Base-by-base conservation (phyloP, 495 filamentous ascomycete species). In the Xylaria castorea region DNA sequence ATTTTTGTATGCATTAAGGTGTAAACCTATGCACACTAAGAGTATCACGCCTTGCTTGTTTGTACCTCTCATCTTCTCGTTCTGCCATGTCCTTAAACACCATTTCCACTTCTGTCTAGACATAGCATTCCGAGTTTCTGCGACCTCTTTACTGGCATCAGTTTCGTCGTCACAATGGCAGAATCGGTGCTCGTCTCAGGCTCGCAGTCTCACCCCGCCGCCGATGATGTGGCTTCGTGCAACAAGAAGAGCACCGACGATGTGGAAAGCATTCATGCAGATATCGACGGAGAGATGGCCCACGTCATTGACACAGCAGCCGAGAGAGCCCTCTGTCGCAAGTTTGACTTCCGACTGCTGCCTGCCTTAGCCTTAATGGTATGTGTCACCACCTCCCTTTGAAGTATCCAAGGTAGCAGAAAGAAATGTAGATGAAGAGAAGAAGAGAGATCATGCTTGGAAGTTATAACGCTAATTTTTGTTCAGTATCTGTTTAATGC, bases 341-440 rank as follows among this genome's bases (percentile, higher is more conserved):
- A 88, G 64, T 91, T 92, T 66, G 90, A 92, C 75, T 75, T 89
- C 63, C 86, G 89, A 36, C 77, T 92, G 53, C 79, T 92, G 14
- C 90, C 90, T 0, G 85, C 91, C 5, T 75, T 92, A 57, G 90
- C 90, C 34, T 53, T 89, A 1, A 92, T 92, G 90, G 87, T 86
- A 77, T 76, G 83, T 76, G 42, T 51, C 34, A 16, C 22, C n/a
- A n/a, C n/a, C 3, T 48, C 14, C n/a, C 20, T 25, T 40, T 42
- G 40, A 6, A 40, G 1, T 36, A 40, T 16, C 11, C 34, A 25
- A 20, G 4, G 48, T 30, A 53, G 14, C 1, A 3, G 9, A 16
- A 25, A 42, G 20, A 14, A 42, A 40, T 22, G 9, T n/a, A 8
- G 11, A 58, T 1, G 42, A 30, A 18, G 6, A 36, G 40, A 53